phyloP scores from a whole-genome alignment of 2,329 filamentous ascomycete genomes.

The Verticillium longisporum region DNA sequence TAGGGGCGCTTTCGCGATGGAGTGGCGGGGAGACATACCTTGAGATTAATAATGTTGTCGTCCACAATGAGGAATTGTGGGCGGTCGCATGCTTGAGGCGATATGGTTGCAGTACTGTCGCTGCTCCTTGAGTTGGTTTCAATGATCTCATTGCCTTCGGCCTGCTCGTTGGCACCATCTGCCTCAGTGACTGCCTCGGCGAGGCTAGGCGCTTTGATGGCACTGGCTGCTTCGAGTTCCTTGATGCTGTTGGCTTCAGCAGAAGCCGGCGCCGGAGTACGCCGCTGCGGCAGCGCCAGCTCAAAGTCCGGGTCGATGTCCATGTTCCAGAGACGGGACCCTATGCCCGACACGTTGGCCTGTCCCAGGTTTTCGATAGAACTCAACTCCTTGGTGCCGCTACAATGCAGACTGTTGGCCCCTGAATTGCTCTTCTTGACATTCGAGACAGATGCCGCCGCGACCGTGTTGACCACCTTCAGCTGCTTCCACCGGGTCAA shows the following conservation, averaged over 20 bases:
- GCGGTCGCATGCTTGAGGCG: not conserved
- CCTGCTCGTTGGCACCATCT: too few species aligned
- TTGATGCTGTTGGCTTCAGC: too few species aligned
- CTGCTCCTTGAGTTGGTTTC: too few species aligned
- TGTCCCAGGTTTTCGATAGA: not conserved
- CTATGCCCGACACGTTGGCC: not conserved
- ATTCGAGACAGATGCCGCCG: not conserved
- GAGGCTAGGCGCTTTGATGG: too few species aligned
- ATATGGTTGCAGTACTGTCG: not conserved
- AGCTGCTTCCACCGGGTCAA: conserved; percentile 11
- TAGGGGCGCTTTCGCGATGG: not conserved
- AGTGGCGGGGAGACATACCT: conserved; percentile 1
- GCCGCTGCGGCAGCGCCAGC: not conserved
- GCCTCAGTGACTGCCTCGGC: too few species aligned
- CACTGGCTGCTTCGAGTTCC: too few species aligned
- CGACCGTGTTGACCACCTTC: conserved; percentile 1
- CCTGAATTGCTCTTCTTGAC: not conserved
- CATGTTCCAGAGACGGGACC: not conserved
- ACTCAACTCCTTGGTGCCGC: not conserved
- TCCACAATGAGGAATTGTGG: conserved; percentile 23
- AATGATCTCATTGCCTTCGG: too few species aligned
- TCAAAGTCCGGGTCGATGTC: not conserved
- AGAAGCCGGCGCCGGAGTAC: not conserved
- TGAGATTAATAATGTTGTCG: conserved; percentile 28
- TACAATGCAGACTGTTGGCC: too few species aligned